Base-by-base conservation (phyloP, 2,329 filamentous ascomycete species). In the Phoma sp. region DNA sequence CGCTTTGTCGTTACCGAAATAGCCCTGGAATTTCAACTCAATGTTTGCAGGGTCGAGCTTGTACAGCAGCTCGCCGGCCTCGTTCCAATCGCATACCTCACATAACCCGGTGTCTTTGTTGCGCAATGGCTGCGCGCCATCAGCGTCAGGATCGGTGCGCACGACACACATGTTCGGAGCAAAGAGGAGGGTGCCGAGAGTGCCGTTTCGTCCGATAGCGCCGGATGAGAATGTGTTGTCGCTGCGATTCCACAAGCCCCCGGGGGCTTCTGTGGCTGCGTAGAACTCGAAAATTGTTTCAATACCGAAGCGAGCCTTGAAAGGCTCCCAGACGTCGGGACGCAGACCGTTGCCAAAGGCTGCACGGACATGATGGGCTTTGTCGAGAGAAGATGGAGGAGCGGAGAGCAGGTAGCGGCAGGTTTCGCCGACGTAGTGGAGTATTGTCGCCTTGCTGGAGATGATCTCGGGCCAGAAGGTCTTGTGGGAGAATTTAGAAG, bases 141-240 rank as follows among this genome's bases (percentile, higher is more conserved):
- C 86, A 0, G 87, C 86, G 13, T 86, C 84, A 15, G 86, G 78
- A 63, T 92, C 88, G 49, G 90, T 84, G 25, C 81, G 82, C 1
- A 91, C 88, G 0, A 90, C 83, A 0, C 89, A 76, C 49, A 84
- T 84, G 13, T 75, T 74, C 48, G 86, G 76, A 31, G 78, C 78
- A 51, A 84, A 74, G 4, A 82, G 61, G 25, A 77, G 69, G 0
- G 87, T 81, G 25, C 82, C 73, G 22, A 92, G 62, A 1, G 82
- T 74, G 2, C 90, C 90, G 63, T 90, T 88, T 61, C 91, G 87
- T 0, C 88, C 90, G 2, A 93, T 88, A 21, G 84, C 81, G n/a
- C 84, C 82, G 1, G 83, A 64, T 79, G 22, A 84, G 78, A 74
- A 86, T 88, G 40, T 84, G 82, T 40, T 88, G 85, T 43, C 58